Evolutionary conservation across 768 basidiomycete genomes (phyloP), one percentile per base, ranked within the genome.

Genomic region (Termitomyces sp.): DNA sequence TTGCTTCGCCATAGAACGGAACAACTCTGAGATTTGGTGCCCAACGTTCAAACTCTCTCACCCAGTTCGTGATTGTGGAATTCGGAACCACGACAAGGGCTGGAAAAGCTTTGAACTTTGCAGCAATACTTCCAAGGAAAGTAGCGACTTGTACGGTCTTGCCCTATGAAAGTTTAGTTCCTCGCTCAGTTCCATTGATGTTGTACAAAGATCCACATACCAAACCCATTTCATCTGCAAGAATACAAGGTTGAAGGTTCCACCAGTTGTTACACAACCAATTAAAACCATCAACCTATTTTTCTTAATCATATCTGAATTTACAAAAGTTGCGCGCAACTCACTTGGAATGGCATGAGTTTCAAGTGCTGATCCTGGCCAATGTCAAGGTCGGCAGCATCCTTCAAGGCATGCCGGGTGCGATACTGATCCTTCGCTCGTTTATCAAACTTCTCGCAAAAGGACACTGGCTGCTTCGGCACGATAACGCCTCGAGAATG

Each of bases 191-290:
- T 15, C 17, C 19, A 23, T 19, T n/a, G 14, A 19, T 28, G 1
- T 28, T 40, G 11, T 12, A 41, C 19, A 55, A 26, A 54, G 47
- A 31, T 61, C 26, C 52, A 61, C 66, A 51, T 68, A 91, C 93
- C 67, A 94, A 72, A 57, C 94, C 94, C 97, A 99, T 98, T 70
- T 98, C 97, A 67, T 99, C 97, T 3, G 97, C 96, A 21, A 98
- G 80, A 60, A 95, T 95, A 59, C 87, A 92, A 43, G 84, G 83
- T 59, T 92, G 92, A 43, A 76, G 79, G 60, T 81, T 85, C 86
- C 87, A 92, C 94, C 94, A 95, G 60, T 94, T 92, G 61, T 86
- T 82, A 61, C 81, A 86, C 46, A 93, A 75, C 91, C 89, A 92
- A 54, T 91, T 90, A 53, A 91, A 85, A 35, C 89, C 90, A 30